Evolutionary conservation across 2,329 filamentous ascomycete species (phyloP).

Genomic region (Endothia cerciana): DNA sequence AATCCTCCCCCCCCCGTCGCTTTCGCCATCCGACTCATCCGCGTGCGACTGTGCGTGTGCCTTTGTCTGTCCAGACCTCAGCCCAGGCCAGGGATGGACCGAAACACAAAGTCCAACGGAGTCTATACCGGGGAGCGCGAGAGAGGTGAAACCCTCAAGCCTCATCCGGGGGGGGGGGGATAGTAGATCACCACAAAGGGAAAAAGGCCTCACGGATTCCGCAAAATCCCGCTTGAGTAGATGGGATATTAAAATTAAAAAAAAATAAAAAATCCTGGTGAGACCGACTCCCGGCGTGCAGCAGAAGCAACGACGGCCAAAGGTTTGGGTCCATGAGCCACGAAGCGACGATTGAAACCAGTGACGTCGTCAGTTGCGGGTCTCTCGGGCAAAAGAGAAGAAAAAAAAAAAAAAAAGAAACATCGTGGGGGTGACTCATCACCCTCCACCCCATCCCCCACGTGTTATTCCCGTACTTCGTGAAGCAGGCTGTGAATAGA

Average conservation of each 20-base stretch:
- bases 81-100: too few species aligned
- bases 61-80: too few species aligned
- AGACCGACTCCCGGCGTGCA: neutral
- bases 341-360: slow-evolving; percentile 6
- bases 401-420: neutral
- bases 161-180: too few species aligned
- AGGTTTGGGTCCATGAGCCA: neutral
- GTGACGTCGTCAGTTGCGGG: slow-evolving; percentile 5
- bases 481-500: neutral
- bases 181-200: too few species aligned
- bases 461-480: neutral
- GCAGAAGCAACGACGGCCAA: neutral
- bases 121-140: too few species aligned
- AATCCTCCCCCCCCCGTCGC: neutral
- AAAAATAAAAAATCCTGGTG: too few species aligned
- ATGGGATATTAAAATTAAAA: too few species aligned
- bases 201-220: too few species aligned
- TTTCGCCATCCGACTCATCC: neutral
- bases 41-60: neutral
- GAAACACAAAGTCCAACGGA: too few species aligned
- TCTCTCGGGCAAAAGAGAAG: neutral
- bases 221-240: too few species aligned
- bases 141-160: too few species aligned
- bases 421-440: neutral
- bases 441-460: neutral